Base-by-base conservation (phyloP, 306 rosid species). In the Rosa multiflora region DNA sequence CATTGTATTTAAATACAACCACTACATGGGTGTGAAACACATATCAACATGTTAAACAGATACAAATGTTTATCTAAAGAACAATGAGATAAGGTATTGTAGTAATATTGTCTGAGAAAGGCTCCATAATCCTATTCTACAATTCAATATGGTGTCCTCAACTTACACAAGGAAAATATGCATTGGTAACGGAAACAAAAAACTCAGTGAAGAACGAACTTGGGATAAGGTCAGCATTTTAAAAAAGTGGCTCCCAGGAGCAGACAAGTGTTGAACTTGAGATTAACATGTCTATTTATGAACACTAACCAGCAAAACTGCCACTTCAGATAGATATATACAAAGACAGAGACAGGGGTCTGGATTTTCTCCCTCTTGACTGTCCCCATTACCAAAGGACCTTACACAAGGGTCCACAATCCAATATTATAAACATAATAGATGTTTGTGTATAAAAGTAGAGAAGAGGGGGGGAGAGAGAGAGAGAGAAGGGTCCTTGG, bases 401-500 rank as follows among this genome's bases (percentile, higher is more conserved):
- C 74, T 29, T 15, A 29, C 75, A 37, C 49, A 52, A 20, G 11
- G 70, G 23, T n/a, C 61, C 37, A 8, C 29, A 72, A 26, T 14
- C 59, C 59, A 14, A 69, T 69, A 21, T 9, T 9, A 69, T 42
- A 75, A 44, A 44, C 70, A 75, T 40, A 6, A 42, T 5, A 62
- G 43, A 59, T 44, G 26, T 9, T 58, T 37, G 76, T 12, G 5
- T 11, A 72, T 18, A 10, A 1, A 15, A 6, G 35, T 56, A 56
- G 14, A 55, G 39, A 39, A 39, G 35, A 10, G 44, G 8, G 55
- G 47, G 39, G 42, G 37, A 69, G 26, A 72, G 66, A 39, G 20
- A 73, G 71, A 71, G 37, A 15, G 47, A 84, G 35, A 53, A 44
- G 13, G 21, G 76, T 39, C 40, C 53, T 56, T 20, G 23, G 70